phyloP scores from a whole-genome alignment of 2,329 filamentous ascomycete genomes.

The Keithomyces neogunnii region DNA sequence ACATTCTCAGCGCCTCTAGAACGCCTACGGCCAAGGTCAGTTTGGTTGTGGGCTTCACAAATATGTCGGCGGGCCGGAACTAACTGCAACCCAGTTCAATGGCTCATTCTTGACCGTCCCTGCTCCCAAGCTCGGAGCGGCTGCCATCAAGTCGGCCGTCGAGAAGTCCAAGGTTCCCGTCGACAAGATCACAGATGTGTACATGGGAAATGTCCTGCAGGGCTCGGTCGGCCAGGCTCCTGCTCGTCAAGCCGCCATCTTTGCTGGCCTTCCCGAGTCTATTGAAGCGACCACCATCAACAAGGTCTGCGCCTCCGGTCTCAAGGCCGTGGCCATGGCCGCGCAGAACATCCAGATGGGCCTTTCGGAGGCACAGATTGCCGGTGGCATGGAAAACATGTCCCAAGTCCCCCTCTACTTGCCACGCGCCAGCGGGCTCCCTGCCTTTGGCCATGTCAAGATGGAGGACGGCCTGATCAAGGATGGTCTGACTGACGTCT shows the following conservation, averaged over 20 bases:
- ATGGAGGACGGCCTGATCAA: slow-evolving; percentile 89
- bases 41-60: background rate
- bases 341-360: slow-evolving; percentile 94
- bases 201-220: slow-evolving; percentile 94
- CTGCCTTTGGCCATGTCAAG: slow-evolving; percentile 78
- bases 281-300: slow-evolving; percentile 91
- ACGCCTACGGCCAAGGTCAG: slow-evolving; percentile 82
- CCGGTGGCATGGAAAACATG: slow-evolving; percentile 99
- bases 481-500: slow-evolving; percentile 93
- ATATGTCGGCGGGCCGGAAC: background rate
- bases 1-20: slow-evolving; percentile 82
- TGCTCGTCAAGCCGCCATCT: slow-evolving; percentile 81
- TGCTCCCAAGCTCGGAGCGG: slow-evolving; percentile 80
- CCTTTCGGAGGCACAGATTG: slow-evolving; percentile 77
- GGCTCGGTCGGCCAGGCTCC: slow-evolving; percentile 81
- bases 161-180: slow-evolving; percentile 76
- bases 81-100: slow-evolving; percentile 62
- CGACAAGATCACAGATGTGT: slow-evolving; percentile 80
- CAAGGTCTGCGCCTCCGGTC: slow-evolving; percentile 93
- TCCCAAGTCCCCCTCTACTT: slow-evolving; percentile 86
- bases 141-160: slow-evolving; percentile 85
- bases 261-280: slow-evolving; percentile 72
- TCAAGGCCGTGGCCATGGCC: slow-evolving; percentile 85
- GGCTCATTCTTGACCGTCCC: slow-evolving; percentile 77
- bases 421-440: slow-evolving; percentile 70